A percentile compares a stretch with the other conserved stretches of the same genome.
Evolutionary conservation across 176 grass and related monocot species (phyloP).

Genomic region (Ananas comosus): DNA sequence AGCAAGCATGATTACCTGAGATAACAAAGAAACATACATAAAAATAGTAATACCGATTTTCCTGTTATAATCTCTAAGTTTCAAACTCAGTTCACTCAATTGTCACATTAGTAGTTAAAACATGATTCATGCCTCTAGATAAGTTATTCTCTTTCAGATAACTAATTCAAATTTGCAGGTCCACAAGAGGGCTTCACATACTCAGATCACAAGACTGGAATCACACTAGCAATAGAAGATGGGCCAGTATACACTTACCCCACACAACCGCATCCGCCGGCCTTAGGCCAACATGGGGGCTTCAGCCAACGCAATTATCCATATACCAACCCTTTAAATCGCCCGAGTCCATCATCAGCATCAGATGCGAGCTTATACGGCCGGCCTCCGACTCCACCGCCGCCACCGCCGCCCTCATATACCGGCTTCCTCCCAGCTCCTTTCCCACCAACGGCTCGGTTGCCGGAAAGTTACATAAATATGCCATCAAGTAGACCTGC

Average conservation of each 20-base stretch:
- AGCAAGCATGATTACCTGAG: no score
- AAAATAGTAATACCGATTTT: no score
- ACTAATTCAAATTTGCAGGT: conserved; percentile 30
- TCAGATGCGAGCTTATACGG: conserved; percentile 28
- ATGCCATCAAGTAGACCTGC: conserved; percentile 35
- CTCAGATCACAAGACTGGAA: conserved; percentile 39
- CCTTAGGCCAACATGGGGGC: conserved; percentile 17
- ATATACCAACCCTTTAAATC: conserved; percentile 9
- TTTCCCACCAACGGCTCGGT: conserved; percentile 23
- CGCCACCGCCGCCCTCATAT: conserved; percentile 41
- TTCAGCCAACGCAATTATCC: conserved; percentile 17
- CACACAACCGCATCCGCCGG: neutral
- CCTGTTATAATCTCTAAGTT: no score
- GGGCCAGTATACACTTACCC: conserved; percentile 64
- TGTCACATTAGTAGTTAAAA: conserved; percentile 8
- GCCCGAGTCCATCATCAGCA: conserved; percentile 13
- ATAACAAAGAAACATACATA: no score
- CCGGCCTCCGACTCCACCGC: conserved; percentile 18
- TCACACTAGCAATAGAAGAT: conserved; percentile 88
- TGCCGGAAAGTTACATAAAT: conserved; percentile 65
- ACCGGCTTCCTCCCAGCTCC: conserved; percentile 29
- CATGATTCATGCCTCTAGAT: neutral
- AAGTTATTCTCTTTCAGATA: neutral
- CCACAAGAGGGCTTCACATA: conserved; percentile 38
- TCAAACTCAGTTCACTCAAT: neutral